These are phyloP conservation scores for Solanum etuberosum DNA, from an alignment of 257 asterid species.

Conservation along the genomic window DNA sequence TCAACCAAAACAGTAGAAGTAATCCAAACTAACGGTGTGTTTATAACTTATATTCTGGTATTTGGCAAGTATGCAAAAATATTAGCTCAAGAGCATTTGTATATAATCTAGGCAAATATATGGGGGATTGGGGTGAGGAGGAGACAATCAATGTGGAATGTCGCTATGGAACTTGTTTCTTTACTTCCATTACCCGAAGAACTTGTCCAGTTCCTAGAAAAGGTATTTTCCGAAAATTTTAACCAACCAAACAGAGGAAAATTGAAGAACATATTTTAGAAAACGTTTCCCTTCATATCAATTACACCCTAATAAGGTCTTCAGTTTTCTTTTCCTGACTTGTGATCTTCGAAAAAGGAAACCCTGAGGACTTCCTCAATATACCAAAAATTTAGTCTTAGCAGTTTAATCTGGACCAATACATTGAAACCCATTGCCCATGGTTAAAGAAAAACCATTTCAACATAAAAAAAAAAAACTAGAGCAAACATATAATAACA, in stretches of 20 bases:
- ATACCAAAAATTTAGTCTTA: not conserved
- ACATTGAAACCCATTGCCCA: not conserved
- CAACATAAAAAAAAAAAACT: not conserved
- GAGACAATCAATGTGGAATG: not conserved
- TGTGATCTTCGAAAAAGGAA: not conserved
- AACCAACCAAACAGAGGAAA: not conserved
- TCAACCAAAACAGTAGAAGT: not conserved
- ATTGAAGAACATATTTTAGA: not conserved
- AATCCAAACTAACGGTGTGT: not conserved
- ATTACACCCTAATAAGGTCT: not conserved
- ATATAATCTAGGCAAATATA: not conserved
- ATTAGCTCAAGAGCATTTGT: not conserved
- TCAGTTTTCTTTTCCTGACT: not conserved
- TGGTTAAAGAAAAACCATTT: not conserved
- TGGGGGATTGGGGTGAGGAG: not conserved
- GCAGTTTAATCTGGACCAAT: not conserved
- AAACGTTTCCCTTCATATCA: not conserved
- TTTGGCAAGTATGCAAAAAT: not conserved
- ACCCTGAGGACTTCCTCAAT: not conserved
- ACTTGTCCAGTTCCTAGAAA: not conserved
- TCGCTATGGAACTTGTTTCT: not conserved
- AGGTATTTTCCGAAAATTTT: too few species aligned
- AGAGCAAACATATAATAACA: not conserved
- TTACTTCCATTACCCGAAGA: not conserved
- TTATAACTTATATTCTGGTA: not conserved